Conservation (phyloP, 2,329 filamentous ascomycete species). For the Colletotrichum tropicicola region DNA sequence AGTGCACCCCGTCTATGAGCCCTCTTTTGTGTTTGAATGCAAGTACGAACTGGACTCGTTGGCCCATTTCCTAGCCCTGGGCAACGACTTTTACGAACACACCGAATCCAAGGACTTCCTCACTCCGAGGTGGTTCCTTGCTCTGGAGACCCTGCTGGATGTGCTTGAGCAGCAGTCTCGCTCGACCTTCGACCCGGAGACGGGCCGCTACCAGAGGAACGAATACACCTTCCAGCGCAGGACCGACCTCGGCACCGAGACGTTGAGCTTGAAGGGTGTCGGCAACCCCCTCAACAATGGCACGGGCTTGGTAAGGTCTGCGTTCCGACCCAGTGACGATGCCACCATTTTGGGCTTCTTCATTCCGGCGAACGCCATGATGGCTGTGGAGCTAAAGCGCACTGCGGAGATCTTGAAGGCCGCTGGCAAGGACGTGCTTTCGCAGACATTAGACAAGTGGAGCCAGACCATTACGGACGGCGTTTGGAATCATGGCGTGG, state of each 20-base stretch:
- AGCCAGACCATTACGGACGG: constrained; percentile 75
- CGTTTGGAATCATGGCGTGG: constrained; percentile 85
- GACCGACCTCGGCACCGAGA: constrained; percentile 89
- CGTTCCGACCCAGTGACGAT: constrained; percentile 95
- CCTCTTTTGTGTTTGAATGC: constrained; percentile 90
- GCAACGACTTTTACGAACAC: constrained; percentile 85
- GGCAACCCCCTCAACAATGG: constrained; percentile 91
- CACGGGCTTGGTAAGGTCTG: constrained; percentile 87
- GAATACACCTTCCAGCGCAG: constrained; percentile 87
- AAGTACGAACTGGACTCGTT: constrained; percentile 98
- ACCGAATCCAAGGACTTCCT: constrained; percentile 83
- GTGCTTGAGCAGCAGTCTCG: constrained; percentile 82
- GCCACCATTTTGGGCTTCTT: constrained; percentile 94
- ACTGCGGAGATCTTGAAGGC: constrained; percentile 74
- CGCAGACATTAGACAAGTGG: constrained; percentile 65
- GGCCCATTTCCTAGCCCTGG: constrained; percentile 86
- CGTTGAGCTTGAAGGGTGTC: constrained; percentile 80
- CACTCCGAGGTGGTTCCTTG: constrained; percentile 79
- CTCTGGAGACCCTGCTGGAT: constrained; percentile 76
- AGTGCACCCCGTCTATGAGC: constrained; percentile 90
- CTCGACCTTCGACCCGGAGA: constrained; percentile 79
- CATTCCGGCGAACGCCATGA: constrained; percentile 96
- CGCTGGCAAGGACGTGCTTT: constrained; percentile 63
- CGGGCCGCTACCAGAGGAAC: constrained; percentile 73
- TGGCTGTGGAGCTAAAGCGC: constrained; percentile 86